Conservation (phyloP, 2,329 filamentous ascomycete species). For the Arachnopeziza araneosa region DNA sequence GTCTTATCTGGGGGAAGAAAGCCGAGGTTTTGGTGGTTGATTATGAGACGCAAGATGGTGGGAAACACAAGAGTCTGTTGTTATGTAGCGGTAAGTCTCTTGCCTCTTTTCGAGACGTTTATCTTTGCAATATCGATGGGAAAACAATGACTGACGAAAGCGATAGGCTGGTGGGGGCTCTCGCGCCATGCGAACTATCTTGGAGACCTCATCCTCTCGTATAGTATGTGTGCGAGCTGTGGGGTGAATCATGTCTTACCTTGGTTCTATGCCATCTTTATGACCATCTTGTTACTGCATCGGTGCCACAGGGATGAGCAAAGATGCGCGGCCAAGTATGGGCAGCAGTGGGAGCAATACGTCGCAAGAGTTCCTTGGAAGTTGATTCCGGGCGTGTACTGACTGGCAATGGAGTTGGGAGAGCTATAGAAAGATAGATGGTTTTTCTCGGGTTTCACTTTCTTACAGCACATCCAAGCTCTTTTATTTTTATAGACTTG, state of each 20-base stretch:
- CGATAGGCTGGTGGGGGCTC: slow-evolving; percentile 34
- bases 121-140: no score
- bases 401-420: no score
- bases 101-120: no score
- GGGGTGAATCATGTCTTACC: slow-evolving; percentile 35
- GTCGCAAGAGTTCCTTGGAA: slow-evolving; percentile 1
- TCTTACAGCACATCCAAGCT: no score
- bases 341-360: slow-evolving; percentile 39
- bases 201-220: slow-evolving; percentile 36
- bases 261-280: slow-evolving; percentile 42
- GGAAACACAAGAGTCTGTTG: slow-evolving; percentile 35
- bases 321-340: slow-evolving; percentile 40
- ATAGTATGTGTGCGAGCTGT: slow-evolving; percentile 37
- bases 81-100: slow-evolving; percentile 29
- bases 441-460: no score
- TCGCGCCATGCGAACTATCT: slow-evolving; percentile 38
- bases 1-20: slow-evolving; percentile 38
- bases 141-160: no score
- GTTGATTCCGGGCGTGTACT: neutral
- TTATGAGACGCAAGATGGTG: slow-evolving; percentile 39
- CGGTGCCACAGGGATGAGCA: slow-evolving; percentile 41
- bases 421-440: no score
- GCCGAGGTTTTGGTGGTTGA: slow-evolving; percentile 34
- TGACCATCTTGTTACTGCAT: slow-evolving; percentile 40
- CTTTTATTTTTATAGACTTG: no score